Evolutionary conservation across 768 basidiomycete species (phyloP).

Genomic region (Terana coerulea): DNA sequence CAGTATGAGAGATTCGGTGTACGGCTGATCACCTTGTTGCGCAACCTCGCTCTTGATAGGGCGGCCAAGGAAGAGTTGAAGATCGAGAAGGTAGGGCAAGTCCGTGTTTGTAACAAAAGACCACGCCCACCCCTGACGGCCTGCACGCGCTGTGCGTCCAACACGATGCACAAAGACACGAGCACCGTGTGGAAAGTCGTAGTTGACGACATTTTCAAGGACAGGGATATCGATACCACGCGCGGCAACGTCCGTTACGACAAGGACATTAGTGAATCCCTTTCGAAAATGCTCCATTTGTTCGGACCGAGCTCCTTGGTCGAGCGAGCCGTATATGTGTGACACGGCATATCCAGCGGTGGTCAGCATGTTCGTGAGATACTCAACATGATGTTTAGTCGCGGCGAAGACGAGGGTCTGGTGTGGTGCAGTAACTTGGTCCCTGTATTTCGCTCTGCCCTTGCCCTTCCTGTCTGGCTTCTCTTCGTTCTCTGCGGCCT

Average conservation of each 20-base stretch:
- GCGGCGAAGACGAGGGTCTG: slow-evolving; percentile 95
- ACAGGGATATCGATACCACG: slow-evolving; percentile 98
- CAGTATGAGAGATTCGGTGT: slow-evolving; percentile 70
- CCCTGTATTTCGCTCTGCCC: slow-evolving; percentile 43
- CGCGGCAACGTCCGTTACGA: slow-evolving; percentile 97
- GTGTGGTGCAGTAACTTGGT: slow-evolving; percentile 63
- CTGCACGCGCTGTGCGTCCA: slow-evolving; percentile 93
- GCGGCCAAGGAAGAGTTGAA: slow-evolving; percentile 88
- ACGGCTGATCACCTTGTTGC: slow-evolving; percentile 53
- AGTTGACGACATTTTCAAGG: slow-evolving; percentile 95
- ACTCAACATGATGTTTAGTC: slow-evolving; percentile 99
- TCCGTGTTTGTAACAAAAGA: slow-evolving; percentile 85
- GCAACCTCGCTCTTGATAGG: slow-evolving; percentile 58
- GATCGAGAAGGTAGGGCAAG: slow-evolving; percentile 85
- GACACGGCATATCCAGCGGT: slow-evolving; percentile 87
- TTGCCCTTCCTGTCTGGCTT: slow-evolving; percentile 41
- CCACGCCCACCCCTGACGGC: slow-evolving; percentile 95
- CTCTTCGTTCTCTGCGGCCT: slow-evolving; percentile 26
- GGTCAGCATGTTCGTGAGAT: slow-evolving; percentile 72
- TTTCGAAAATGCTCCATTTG: slow-evolving; percentile 91
- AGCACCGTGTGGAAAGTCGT: slow-evolving; percentile 94
- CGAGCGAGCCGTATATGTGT: slow-evolving; percentile 93
- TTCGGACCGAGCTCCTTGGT: slow-evolving; percentile 82
- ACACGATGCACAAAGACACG: slow-evolving; percentile 96
- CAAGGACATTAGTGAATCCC: slow-evolving; percentile 75